Conservation (phyloP, 345 rosid genomes). For the Eucalyptus pauciflora region DNA sequence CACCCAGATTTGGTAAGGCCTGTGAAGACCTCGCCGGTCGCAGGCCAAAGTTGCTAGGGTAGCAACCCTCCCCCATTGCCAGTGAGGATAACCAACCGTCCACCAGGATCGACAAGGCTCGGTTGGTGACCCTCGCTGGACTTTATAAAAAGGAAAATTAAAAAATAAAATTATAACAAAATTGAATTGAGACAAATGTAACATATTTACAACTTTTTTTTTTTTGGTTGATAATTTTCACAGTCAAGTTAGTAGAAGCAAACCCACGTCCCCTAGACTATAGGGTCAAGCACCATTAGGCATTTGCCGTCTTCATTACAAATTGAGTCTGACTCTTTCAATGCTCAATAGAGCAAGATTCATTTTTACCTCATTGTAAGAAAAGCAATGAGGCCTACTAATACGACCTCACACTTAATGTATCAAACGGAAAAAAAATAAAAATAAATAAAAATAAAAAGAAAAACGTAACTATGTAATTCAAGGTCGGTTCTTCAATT, state of each 20-base stretch:
- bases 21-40: fast-evolving
- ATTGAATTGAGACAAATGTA: neutral
- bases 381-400: neutral
- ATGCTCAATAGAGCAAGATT: neutral
- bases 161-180: no score
- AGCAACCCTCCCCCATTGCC: neutral
- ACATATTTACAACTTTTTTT: fast-evolving
- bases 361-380: neutral
- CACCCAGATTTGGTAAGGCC: fast-evolving
- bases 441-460: neutral
- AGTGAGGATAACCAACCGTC: fast-evolving
- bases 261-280: neutral
- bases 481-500: neutral
- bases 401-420: neutral
- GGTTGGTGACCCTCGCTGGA: fast-evolving
- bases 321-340: neutral
- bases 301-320: neutral
- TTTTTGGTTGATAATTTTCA: neutral
- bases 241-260: neutral
- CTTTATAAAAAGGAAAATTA: no score
- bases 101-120: fast-evolving
- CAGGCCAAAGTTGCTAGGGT: fast-evolving
- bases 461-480: neutral
- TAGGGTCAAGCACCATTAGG: neutral
- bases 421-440: neutral